Evolutionary conservation across 2,329 filamentous ascomycete genomes (phyloP).

Genomic region (Pleurostoma richardsiae): DNA sequence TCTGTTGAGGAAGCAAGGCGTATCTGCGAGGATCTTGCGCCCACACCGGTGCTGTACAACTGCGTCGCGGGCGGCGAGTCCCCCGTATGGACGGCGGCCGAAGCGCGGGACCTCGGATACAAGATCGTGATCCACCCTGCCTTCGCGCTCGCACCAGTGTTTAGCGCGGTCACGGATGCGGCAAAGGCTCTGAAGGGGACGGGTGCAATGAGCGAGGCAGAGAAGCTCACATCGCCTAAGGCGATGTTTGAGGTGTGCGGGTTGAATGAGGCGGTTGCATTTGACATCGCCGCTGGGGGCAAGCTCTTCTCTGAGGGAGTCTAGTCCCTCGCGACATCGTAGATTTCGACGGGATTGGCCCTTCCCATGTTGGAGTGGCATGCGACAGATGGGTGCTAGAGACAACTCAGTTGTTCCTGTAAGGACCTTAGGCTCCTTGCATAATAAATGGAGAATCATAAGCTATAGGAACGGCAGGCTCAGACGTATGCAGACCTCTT

Average conservation of each 20-base stretch:
- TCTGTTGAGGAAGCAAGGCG: conserved; percentile 24
- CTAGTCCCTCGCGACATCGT: not conserved
- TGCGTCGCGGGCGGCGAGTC: conserved; percentile 52
- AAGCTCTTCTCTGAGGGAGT: conserved; percentile 7
- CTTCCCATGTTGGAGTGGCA: no score
- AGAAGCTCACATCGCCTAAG: conserved; percentile 26
- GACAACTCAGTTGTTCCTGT: no score
- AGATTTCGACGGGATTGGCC: no score
- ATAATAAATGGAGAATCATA: no score
- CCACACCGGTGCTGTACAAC: conserved; percentile 49
- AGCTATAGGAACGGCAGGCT: no score
- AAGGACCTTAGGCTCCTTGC: no score
- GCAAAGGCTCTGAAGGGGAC: conserved; percentile 28
- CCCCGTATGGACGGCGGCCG: conserved; percentile 43
- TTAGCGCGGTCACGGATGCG: conserved; percentile 32
- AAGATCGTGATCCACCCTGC: conserved; percentile 54
- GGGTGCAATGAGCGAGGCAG: conserved; percentile 33
- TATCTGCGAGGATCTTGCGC: conserved; percentile 40
- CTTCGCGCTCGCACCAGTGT: conserved; percentile 40
- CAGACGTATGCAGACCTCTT: no score
- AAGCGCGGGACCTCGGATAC: conserved; percentile 52
- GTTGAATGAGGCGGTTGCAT: conserved; percentile 41
- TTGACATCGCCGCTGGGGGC: conserved; percentile 29
- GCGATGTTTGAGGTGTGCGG: conserved; percentile 48
- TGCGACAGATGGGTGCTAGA: no score